Evolutionary conservation across 2,329 filamentous ascomycete genomes (phyloP).

Genomic region (Aurifilum marmelostoma): DNA sequence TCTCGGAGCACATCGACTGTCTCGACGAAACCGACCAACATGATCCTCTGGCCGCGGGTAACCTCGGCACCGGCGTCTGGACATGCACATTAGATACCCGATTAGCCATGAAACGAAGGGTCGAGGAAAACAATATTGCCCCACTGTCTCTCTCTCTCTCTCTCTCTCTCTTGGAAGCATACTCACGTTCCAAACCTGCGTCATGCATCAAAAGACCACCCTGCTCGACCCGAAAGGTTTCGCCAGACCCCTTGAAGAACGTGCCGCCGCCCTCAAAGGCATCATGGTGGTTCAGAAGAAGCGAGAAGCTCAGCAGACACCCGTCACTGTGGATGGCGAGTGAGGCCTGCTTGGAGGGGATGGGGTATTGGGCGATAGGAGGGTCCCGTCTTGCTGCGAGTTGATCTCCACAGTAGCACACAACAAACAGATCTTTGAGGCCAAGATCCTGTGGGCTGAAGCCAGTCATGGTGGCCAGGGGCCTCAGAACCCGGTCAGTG

Average conservation of each 20-base stretch:
- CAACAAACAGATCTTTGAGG: constrained; percentile 27
- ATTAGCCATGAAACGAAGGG: background rate
- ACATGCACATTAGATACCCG: background rate
- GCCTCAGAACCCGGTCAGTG: constrained; percentile 10
- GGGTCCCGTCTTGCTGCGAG: background rate
- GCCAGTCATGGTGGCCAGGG: constrained; percentile 19
- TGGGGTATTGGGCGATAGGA: constrained; percentile 4
- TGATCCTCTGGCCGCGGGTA: constrained; percentile 24
- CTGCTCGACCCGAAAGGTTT: constrained; percentile 26
- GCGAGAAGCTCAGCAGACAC: constrained; percentile 27
- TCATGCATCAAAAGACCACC: constrained; percentile 28
- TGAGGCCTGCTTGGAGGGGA: constrained; percentile 28
- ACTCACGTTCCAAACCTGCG: constrained; percentile 28
- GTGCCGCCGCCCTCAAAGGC: constrained; percentile 28
- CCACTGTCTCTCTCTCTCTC: too few species aligned
- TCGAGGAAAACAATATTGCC: too few species aligned
- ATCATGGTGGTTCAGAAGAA: constrained; percentile 24
- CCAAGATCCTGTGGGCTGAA: constrained; percentile 22
- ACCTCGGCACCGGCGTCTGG: constrained; percentile 26
- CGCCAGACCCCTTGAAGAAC: constrained; percentile 22
- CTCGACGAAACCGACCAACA: constrained; percentile 28
- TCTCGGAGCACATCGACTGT: constrained; percentile 25
- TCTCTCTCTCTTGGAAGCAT: too few species aligned
- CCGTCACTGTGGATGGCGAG: constrained; percentile 27
- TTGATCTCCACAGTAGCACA: constrained; percentile 17